Evolutionary conservation across 2,329 filamentous ascomycete genomes (phyloP).

Genomic region (Thelonectria blattea): DNA sequence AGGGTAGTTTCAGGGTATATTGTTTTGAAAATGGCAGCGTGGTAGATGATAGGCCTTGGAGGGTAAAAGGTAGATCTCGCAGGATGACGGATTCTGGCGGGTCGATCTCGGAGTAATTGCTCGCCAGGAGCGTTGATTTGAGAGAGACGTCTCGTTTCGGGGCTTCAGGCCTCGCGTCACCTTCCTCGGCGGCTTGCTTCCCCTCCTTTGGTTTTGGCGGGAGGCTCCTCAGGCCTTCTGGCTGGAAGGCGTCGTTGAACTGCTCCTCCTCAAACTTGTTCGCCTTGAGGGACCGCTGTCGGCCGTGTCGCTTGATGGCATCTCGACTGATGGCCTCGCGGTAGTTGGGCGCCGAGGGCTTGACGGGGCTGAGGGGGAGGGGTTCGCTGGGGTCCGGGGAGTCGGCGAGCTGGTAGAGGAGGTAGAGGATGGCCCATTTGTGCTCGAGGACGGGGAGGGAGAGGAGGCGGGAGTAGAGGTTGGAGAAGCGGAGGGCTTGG

Average conservation of each 20-base stretch:
- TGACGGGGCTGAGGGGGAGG: conserved; percentile 52
- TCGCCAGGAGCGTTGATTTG: conserved; percentile 63
- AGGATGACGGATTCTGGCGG: conserved; percentile 71
- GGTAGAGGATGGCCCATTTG: conserved; percentile 96
- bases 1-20: conserved; percentile 75
- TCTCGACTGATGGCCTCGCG: conserved; percentile 47
- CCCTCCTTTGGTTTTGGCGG: conserved; percentile 49
- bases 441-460: conserved; percentile 91
- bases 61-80: conserved; percentile 86
- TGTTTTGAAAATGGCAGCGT: conserved; percentile 77
- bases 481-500: conserved; percentile 84
- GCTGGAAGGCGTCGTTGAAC: conserved; percentile 61
- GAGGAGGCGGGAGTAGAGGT: conserved; percentile 86
- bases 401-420: conserved; percentile 84
- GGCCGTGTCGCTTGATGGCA: conserved; percentile 45
- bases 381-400: conserved; percentile 63
- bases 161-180: conserved; percentile 40
- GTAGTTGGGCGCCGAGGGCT: conserved; percentile 47
- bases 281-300: conserved; percentile 44
- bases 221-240: conserved; percentile 55
- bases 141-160: conserved; percentile 58
- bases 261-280: conserved; percentile 55
- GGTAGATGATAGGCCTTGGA: conserved; percentile 89
- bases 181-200: conserved; percentile 46
- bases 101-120: conserved; percentile 61